Percentiles rank a stretch among this genome's conserved stretches.
Conservation (phyloP, 176 grass and related monocot genomes). For the Aegilops sharonensis region DNA sequence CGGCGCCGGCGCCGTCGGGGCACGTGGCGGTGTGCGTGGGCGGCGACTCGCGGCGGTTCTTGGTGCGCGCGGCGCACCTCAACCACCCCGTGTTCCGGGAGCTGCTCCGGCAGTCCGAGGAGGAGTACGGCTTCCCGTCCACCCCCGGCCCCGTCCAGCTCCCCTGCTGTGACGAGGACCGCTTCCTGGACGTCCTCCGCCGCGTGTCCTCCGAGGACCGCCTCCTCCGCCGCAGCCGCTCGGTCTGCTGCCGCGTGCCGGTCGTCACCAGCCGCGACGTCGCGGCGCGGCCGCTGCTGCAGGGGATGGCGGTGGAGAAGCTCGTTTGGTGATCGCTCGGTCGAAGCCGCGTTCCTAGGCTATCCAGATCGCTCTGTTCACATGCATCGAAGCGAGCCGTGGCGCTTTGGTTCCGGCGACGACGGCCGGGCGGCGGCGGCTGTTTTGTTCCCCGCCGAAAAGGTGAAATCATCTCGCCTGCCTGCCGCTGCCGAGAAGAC, state of each 20-base stretch:
- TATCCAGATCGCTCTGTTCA: no score
- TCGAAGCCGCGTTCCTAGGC: no score
- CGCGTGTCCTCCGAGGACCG: conserved; percentile 40
- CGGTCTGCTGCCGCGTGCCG: background rate
- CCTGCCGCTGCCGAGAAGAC: no score
- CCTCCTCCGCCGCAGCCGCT: background rate
- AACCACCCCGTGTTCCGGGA: conserved; percentile 89
- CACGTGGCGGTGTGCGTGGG: conserved; percentile 85
- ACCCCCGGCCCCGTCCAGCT: conserved; percentile 6
- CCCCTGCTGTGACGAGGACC: conserved; percentile 10
- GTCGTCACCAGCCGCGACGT: background rate
- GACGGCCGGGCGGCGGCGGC: no score
- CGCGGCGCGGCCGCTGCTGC: background rate
- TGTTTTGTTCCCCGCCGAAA: no score
- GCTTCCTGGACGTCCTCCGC: background rate
- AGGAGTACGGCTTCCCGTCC: conserved; percentile 62
- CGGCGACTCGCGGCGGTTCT: conserved; percentile 63
- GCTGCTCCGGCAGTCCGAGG: conserved; percentile 76
- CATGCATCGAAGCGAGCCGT: no score
- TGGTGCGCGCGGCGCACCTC: conserved; percentile 78
- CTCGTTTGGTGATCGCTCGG: background rate
- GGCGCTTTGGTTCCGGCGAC: no score
- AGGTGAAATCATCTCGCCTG: no score
- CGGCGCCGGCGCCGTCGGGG: conserved; percentile 43
- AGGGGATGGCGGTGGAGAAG: background rate